A percentile compares a stretch with the other conserved stretches of the same genome.
Evolutionary conservation across 768 basidiomycete genomes (phyloP).

Genomic region (Leccinum sublutescens): DNA sequence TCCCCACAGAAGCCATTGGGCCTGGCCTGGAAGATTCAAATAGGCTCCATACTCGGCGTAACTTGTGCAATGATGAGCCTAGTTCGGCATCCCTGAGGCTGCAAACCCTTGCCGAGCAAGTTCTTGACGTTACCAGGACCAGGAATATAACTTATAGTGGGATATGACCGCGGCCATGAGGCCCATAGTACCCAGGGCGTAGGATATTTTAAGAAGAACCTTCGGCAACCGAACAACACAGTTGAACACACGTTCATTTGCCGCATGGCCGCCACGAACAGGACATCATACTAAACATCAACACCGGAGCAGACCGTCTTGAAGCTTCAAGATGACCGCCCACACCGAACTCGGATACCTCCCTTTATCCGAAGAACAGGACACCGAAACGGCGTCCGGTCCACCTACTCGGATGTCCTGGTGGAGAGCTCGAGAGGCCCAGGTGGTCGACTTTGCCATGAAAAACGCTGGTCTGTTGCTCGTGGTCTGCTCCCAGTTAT

Average conservation of each 20-base stretch:
- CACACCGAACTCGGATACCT: background rate
- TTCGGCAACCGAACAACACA: background rate
- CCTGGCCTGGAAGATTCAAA: too few relatives aligned
- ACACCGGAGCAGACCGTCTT: background rate
- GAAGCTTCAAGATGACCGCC: background rate
- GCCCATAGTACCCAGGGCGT: background rate
- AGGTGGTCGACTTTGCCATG: slow-evolving; percentile 11
- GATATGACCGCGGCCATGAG: background rate
- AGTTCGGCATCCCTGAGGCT: too few relatives aligned
- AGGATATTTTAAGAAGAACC: background rate
- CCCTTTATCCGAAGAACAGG: background rate
- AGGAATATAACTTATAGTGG: too few relatives aligned
- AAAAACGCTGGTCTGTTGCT: slow-evolving; percentile 60
- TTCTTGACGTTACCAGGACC: too few relatives aligned
- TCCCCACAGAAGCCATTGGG: too few relatives aligned
- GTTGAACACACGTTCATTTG: background rate
- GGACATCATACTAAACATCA: background rate
- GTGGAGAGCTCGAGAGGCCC: background rate
- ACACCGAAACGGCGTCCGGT: background rate
- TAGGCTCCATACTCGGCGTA: too few relatives aligned
- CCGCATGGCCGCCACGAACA: background rate
- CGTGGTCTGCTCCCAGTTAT: slow-evolving; percentile 54
- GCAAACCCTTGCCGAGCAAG: too few relatives aligned
- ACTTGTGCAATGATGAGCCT: too few relatives aligned
- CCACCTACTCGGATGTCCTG: background rate